Conservation (phyloP, 768 basidiomycete genomes). For the Serendipita sp. region DNA sequence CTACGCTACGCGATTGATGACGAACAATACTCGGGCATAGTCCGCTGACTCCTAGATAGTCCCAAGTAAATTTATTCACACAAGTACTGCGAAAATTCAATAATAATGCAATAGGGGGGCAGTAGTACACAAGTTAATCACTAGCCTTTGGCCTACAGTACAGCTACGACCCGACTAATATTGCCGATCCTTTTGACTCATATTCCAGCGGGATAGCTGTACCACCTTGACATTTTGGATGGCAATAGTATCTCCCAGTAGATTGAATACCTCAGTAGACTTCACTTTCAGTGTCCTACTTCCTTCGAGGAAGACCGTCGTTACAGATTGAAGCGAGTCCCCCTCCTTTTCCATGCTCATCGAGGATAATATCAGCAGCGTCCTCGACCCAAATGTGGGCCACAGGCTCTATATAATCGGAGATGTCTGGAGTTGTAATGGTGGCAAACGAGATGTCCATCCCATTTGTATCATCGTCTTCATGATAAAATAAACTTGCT, state of each 20-base stretch:
- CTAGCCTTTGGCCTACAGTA: no score
- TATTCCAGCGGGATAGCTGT: no score
- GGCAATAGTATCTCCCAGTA: no score
- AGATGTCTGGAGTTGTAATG: neutral
- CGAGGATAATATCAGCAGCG: neutral
- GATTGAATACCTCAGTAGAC: neutral
- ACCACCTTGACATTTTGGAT: no score
- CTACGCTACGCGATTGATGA: no score
- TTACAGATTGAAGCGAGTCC: neutral
- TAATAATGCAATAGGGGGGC: neutral
- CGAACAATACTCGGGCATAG: no score
- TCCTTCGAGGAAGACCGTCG: neutral
- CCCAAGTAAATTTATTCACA: neutral
- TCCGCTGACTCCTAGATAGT: neutral
- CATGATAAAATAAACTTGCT: neutral
- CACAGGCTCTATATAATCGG: neutral
- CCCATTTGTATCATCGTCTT: neutral
- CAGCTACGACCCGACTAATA: no score
- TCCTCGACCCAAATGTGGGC: neutral
- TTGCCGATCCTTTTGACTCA: no score
- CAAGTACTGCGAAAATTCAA: neutral
- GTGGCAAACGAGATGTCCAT: neutral
- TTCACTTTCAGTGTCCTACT: neutral
- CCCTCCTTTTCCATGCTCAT: neutral
- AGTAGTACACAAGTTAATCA: no score